Evolutionary conservation across 1,139 yeast species (phyloP).

Genomic region (Geotrichum carabidarum): DNA sequence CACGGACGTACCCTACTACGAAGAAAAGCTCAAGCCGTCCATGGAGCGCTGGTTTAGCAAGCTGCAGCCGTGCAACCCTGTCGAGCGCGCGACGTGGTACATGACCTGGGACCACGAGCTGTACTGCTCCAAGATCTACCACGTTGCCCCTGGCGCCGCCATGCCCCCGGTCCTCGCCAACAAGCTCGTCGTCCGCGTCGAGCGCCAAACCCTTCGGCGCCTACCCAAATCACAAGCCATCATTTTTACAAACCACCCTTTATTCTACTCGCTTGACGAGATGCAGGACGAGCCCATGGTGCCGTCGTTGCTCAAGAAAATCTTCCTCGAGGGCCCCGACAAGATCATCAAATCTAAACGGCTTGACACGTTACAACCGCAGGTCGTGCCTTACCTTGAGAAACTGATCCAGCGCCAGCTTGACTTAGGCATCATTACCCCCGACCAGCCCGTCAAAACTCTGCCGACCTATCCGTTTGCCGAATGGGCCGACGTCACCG

Average conservation of each 20-base stretch:
- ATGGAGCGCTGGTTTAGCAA: constrained; percentile 73
- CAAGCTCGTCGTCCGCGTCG: constrained; percentile 55
- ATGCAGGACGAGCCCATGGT: constrained; percentile 73
- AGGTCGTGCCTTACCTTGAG: constrained; percentile 54
- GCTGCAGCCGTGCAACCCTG: constrained; percentile 55
- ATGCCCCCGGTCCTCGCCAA: constrained; percentile 34
- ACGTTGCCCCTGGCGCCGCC: constrained; percentile 44
- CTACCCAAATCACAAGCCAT: constrained; percentile 58
- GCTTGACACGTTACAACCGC: constrained; percentile 54
- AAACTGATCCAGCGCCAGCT: constrained; percentile 52
- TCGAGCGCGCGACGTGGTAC: constrained; percentile 73
- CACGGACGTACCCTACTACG: constrained; percentile 66
- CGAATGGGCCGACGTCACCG: constrained; percentile 33
- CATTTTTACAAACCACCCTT: constrained; percentile 61
- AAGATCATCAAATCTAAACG: constrained; percentile 59
- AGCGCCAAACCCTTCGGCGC: constrained; percentile 62
- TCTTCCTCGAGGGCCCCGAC: constrained; percentile 61
- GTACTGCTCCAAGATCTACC: constrained; percentile 44
- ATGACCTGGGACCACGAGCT: constrained; percentile 67
- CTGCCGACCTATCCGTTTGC: constrained; percentile 61
- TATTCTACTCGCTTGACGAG: constrained; percentile 63
- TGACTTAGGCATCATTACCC: constrained; percentile 50
- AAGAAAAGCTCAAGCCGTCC: constrained; percentile 57
- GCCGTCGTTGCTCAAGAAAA: constrained; percentile 60
- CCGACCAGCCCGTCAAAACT: constrained; percentile 57